A percentile compares a stretch with the other conserved stretches of the same genome.
phyloP scores from a whole-genome alignment of 768 basidiomycete species.

The Cytidiella melzeri region DNA sequence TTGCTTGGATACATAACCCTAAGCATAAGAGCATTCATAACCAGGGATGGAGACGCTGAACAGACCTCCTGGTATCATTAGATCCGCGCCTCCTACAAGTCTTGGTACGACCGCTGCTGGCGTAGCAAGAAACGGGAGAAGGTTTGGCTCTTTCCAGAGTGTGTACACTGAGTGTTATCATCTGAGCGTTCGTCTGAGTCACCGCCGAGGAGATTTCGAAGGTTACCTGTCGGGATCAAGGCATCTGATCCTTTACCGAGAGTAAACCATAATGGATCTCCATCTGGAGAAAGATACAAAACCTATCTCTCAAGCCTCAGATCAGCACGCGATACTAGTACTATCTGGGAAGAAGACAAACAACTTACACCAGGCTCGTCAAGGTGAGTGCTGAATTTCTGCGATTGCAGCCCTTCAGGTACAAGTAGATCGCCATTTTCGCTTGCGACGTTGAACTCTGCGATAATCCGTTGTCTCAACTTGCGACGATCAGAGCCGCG shows the following conservation, averaged over 20 bases:
- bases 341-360: not conserved
- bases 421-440: slow-evolving; percentile 67
- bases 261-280: slow-evolving; percentile 77
- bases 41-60: too few relatives aligned
- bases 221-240: slow-evolving; percentile 61
- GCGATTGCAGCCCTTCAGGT: slow-evolving; percentile 63
- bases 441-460: slow-evolving; percentile 37
- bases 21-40: not conserved
- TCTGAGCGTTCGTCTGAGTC: not conserved
- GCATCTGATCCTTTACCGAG: slow-evolving; percentile 61
- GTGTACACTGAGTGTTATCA: slow-evolving; percentile 49
- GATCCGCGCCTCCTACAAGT: slow-evolving; percentile 74
- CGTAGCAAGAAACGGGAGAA: slow-evolving; percentile 69
- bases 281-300: slow-evolving; percentile 54
- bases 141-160: slow-evolving; percentile 63
- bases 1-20: slow-evolving; percentile 30
- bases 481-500: slow-evolving; percentile 70
- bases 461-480: slow-evolving; percentile 52
- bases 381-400: slow-evolving; percentile 62
- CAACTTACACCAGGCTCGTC: slow-evolving; percentile 61
- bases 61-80: slow-evolving; percentile 85
- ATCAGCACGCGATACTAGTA: not conserved
- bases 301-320: slow-evolving; percentile 34
- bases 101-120: slow-evolving; percentile 65
- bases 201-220: not conserved